phyloP scores from a whole-genome alignment of 495 filamentous ascomycete species.

The Aspergillus hancockii region DNA sequence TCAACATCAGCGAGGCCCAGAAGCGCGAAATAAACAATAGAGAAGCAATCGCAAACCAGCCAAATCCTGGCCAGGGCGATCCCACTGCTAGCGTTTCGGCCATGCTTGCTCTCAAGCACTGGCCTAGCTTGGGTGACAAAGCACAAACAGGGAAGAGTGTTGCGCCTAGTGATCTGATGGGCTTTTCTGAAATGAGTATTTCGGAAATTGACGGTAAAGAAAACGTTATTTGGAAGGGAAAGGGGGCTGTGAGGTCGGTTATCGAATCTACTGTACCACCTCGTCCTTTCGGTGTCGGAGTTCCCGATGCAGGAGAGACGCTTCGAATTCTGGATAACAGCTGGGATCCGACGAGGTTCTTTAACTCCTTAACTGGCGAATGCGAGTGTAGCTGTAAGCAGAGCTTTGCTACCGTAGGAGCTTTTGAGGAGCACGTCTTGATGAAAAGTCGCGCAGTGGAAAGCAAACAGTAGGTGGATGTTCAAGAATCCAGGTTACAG shows the following conservation, averaged over 20 bases:
- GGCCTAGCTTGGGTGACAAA: conserved; percentile 14
- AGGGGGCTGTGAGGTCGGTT: neutral
- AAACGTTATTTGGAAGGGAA: conserved; percentile 7
- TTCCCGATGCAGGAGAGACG: conserved; percentile 6
- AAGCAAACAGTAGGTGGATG: conserved; percentile 16
- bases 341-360: conserved; percentile 30
- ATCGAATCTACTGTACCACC: neutral
- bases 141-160: neutral
- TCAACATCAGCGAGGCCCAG: neutral
- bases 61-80: neutral
- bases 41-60: conserved; percentile 23
- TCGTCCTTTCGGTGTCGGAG: neutral
- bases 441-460: conserved; percentile 15
- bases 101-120: conserved; percentile 17
- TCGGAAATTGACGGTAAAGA: neutral
- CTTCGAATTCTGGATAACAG: conserved; percentile 16
- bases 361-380: conserved; percentile 19
- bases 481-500: neutral
- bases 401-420: conserved; percentile 11
- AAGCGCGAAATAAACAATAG: conserved; percentile 5
- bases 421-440: conserved; percentile 27
- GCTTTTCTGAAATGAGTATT: conserved; percentile 4
- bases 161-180: conserved; percentile 17
- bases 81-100: conserved; percentile 1
- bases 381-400: conserved; percentile 30